Base-by-base conservation (phyloP, 148 eudicot genomes). In the Cornus kousa region DNA sequence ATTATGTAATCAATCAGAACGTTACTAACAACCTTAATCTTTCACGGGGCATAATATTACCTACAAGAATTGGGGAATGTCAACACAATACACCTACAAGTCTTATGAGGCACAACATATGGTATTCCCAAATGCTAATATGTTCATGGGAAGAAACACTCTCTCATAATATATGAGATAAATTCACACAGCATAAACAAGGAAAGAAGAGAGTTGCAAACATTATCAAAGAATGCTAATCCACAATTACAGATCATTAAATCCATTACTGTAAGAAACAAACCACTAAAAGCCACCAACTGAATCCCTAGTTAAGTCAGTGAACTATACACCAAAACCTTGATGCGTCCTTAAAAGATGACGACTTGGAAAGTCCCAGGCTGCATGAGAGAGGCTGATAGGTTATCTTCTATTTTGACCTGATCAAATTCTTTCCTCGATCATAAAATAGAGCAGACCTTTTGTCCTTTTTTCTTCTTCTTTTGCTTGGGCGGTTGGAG, bases 401-500 rank as follows among this genome's bases (percentile, higher is more conserved):
- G 23, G 23, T 62, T 12, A 74, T 62, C 78, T 76, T 10, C 71
- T 23, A 14, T 59, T 50, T 39, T 20, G 24, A 62, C 16, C 9
- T 28, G 22, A 22, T 19, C 57, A 33, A 23, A 50, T 48, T 7
- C 22, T 76, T 50, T 75, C 62, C 24, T 0, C 9, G 62, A 66
- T 87, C 83, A 89, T 81, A 89, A 80, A 43, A 89, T 83, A 53
- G 82, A 77, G 71, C 91, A 89, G 40, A 8, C 71, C 68, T 80
- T 83, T 37, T 74, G 84, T 0, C 83, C 77, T 85, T 89, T 89
- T 81, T 83, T 87, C 78, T 89, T 89, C 71, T 85, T 87, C 88
- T 89, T 89, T 31, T 80, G 82, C 76, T 86, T 89, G 24, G 89
- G 91, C 5, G 91, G 91, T 79, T 89, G 91, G 66, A 89, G 89